Conservation (phyloP, 2,329 filamentous ascomycete species). For the Sordariomycetes sp. region DNA sequence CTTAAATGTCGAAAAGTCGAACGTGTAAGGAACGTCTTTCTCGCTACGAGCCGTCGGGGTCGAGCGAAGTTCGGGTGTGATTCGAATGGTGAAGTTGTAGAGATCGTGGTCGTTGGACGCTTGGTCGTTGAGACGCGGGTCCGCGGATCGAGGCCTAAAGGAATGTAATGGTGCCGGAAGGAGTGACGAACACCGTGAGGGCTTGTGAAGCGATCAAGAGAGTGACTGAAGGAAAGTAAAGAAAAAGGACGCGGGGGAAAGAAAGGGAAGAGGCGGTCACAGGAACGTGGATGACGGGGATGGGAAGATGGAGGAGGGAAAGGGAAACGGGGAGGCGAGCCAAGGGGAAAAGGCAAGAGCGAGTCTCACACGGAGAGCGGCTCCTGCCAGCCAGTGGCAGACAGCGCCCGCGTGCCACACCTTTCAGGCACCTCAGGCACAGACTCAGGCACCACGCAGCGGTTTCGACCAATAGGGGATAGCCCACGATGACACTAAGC, state of each 20-base stretch:
- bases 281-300: conserved; percentile 23
- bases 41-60: background rate
- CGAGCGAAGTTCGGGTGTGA: background rate
- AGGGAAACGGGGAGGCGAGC: conserved; percentile 23
- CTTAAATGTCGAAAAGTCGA: no score
- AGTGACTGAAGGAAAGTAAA: conserved; percentile 42
- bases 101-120: conserved; percentile 1
- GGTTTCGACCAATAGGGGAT: background rate
- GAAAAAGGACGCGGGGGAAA: conserved; percentile 28
- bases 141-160: conserved; percentile 13
- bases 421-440: conserved; percentile 2
- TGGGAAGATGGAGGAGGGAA: conserved; percentile 21
- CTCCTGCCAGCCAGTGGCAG: background rate
- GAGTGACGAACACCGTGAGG: conserved; percentile 38
- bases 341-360: conserved; percentile 21
- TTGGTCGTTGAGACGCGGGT: no score
- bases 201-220: conserved; percentile 28
- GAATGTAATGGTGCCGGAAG: conserved; percentile 39
- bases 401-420: conserved; percentile 1
- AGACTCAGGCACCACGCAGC: conserved; percentile 1
- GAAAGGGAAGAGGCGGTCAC: conserved; percentile 28
- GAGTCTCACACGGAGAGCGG: conserved; percentile 8
- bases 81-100: background rate
- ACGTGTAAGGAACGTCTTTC: background rate
- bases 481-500: background rate